These are phyloP conservation scores for Penicillium olsonii DNA, from an alignment of 2,329 filamentous ascomycete genomes.

Conservation along the genomic window DNA sequence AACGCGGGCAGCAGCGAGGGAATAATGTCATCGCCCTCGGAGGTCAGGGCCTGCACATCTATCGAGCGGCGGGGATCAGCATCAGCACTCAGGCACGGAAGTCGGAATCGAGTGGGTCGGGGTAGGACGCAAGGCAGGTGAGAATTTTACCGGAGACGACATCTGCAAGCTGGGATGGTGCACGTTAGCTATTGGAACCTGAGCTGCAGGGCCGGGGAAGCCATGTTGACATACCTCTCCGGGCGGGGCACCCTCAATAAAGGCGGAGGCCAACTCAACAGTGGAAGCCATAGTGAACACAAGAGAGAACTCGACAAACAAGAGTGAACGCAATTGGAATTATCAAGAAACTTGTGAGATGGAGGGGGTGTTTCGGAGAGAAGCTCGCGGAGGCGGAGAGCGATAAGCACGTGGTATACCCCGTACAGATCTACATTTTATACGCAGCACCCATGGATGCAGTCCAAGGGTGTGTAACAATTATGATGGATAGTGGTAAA, in stretches of 20 bases:
- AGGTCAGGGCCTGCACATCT: slow-evolving; percentile 89
- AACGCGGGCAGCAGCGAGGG: slow-evolving; percentile 79
- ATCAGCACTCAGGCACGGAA: slow-evolving; percentile 16
- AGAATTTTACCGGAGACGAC: slow-evolving; percentile 72
- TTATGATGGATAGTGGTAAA: not conserved
- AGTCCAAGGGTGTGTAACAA: too few species aligned
- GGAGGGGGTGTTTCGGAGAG: slow-evolving; percentile 16
- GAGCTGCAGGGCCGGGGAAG: slow-evolving; percentile 9
- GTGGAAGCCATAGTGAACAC: slow-evolving; percentile 44
- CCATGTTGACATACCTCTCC: slow-evolving; percentile 71
- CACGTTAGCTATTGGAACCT: slow-evolving; percentile 31
- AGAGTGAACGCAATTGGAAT: not conserved
- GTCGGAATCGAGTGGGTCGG: slow-evolving; percentile 5
- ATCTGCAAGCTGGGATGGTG: slow-evolving; percentile 70
- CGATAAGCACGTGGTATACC: slow-evolving; percentile 24
- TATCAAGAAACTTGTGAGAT: not conserved
- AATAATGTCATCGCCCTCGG: slow-evolving; percentile 67
- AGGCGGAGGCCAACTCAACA: slow-evolving; percentile 71
- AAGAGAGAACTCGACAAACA: not conserved
- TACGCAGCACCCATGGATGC: not conserved
- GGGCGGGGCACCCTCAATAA: slow-evolving; percentile 90
- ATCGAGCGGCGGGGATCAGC: slow-evolving; percentile 14
- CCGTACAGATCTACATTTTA: slow-evolving; percentile 2
- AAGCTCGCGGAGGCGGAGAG: slow-evolving; percentile 23
- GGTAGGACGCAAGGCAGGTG: slow-evolving; percentile 14